Evolutionary conservation across 768 basidiomycete genomes (phyloP).

Genomic region (Suillus luteus): DNA sequence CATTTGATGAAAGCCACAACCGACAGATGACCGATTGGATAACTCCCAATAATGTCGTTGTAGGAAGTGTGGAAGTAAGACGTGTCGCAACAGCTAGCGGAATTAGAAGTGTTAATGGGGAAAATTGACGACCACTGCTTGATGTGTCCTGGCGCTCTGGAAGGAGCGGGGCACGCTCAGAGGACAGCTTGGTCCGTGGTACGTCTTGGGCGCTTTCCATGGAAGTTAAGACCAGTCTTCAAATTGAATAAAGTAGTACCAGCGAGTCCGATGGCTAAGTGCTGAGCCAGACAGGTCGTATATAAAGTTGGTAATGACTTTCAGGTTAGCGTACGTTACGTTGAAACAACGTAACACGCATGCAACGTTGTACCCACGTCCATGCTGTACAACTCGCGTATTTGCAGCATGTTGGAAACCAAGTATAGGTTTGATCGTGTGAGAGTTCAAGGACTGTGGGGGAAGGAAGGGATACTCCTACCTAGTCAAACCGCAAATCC

Average conservation of each 20-base stretch:
- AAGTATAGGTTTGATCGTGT: not conserved
- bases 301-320: too few species aligned
- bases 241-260: not conserved
- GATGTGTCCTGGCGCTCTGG: not conserved
- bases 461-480: not conserved
- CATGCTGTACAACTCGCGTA: too few species aligned
- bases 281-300: not conserved
- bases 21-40: slow-evolving; percentile 30
- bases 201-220: not conserved
- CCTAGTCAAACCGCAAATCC: not conserved
- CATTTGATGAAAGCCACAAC: slow-evolving; percentile 22
- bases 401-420: not conserved
- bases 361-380: not conserved
- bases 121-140: not conserved
- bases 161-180: slow-evolving; percentile 2
- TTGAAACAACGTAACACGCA: not conserved
- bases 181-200: not conserved
- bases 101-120: slow-evolving; percentile 26
- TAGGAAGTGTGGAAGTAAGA: slow-evolving; percentile 24
- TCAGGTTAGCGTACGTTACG: not conserved
- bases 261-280: not conserved
- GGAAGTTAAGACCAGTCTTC: not conserved
- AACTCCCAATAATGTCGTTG: slow-evolving; percentile 30
- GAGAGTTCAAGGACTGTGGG: not conserved
- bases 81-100: slow-evolving; percentile 28